Evolutionary conservation across 106 monocot genomes (phyloP).

Genomic region (Dendrobium chrysotoxum): DNA sequence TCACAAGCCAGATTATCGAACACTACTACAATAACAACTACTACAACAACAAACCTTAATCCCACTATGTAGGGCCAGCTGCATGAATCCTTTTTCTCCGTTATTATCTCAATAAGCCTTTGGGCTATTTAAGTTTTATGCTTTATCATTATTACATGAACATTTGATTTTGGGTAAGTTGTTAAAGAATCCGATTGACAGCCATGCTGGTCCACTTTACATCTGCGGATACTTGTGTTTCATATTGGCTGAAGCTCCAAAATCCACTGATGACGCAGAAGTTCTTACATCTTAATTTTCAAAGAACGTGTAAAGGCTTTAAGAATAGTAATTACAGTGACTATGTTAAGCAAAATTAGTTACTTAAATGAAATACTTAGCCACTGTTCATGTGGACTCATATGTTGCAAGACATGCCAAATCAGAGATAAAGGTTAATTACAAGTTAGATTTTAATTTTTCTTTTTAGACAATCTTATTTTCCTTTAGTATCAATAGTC

Average conservation of each 20-base stretch:
- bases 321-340: background rate
- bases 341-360: background rate
- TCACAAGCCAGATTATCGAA: background rate
- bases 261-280: background rate
- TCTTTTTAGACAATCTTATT: background rate
- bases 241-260: background rate
- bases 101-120: background rate
- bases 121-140: background rate
- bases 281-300: background rate
- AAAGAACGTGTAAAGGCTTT: background rate
- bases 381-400: background rate
- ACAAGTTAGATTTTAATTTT: background rate
- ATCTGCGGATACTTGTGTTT: background rate
- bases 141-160: background rate
- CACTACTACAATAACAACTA: background rate
- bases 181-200: background rate
- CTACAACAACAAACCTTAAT: too few relatives aligned
- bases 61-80: too few relatives aligned
- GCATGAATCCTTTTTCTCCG: too few relatives aligned
- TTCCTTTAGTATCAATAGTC: background rate
- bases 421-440: background rate
- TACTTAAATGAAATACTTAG: background rate
- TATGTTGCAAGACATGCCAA: slow-evolving; percentile 1
- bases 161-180: background rate
- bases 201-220: background rate